Base-by-base conservation (phyloP, 1,139 yeast species). In the Candida buenavistaensis region DNA sequence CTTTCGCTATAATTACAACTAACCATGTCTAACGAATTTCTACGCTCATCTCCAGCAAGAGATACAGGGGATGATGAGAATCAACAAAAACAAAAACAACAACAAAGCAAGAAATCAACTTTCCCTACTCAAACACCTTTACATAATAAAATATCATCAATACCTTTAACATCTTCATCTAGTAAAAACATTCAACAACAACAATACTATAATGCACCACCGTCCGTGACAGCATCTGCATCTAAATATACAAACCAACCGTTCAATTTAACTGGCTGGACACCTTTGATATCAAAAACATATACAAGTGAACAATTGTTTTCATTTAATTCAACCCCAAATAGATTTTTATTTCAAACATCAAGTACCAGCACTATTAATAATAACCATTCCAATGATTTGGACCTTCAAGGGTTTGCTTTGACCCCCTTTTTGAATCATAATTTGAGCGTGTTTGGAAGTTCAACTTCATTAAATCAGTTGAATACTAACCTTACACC, bases 351-450 rank as follows among this genome's bases (percentile, higher is more conserved):
- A 26, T 22, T 37, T 13, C 33, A 40, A 19, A 23, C 33, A n/a
- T 14, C 30, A 17, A 15, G 14, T 12, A 4, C 28, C 5, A 6
- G 15, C 12, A 29, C 14, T n/a, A 30, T 9, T 15, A 26, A 9
- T 13, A 30, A 26, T 16, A 29, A 21, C 13, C 14, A 21, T 10
- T 23, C 16, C 23, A 28, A 41, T 29, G 60, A 51, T 21, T 68
- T 67, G 29, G 67, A 65, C 37, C 57, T 62, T 14, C 64, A 61
- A 36, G 69, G 72, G 6, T 52, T 70, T 31, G 69, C 67, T 41
- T 53, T 70, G 38, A 70, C 76, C 4, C 76, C 76, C 3, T 68
- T 69, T 38, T 53, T 68, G 33, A 64, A 67, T 32, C 72, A 68
- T 39, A 68, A 64, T 46, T 45, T 62, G 34, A 64, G 57, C 34